phyloP scores from a whole-genome alignment of 1,284 basidiomycete genomes.

The Inonotus hispidus region DNA sequence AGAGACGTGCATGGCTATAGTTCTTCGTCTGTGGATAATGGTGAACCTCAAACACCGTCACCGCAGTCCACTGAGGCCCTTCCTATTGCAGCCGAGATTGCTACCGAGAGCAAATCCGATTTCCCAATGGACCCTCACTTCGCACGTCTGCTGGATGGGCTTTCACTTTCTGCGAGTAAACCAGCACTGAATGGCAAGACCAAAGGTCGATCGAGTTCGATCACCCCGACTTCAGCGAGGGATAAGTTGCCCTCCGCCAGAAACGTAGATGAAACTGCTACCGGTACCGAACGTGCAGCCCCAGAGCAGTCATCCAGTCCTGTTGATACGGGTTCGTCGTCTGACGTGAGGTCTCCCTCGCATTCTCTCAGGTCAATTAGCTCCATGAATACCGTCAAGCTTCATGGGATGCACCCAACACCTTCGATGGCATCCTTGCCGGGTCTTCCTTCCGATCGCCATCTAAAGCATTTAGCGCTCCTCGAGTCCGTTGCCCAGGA shows the following conservation, averaged over 20 bases:
- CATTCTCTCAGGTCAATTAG: neutral
- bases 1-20: conserved; percentile 50
- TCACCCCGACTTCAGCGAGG: conserved; percentile 11
- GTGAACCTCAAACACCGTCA: conserved; percentile 59
- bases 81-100: conserved; percentile 28
- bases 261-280: neutral
- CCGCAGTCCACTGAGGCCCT: conserved; percentile 41
- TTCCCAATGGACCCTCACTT: conserved; percentile 55
- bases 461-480: conserved; percentile 64
- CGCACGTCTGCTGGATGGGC: conserved; percentile 56
- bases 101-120: conserved; percentile 20
- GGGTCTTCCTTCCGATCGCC: conserved; percentile 46
- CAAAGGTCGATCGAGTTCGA: conserved; percentile 7
- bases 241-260: neutral
- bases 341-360: neutral
- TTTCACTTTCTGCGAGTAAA: conserved; percentile 52
- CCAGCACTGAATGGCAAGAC: neutral
- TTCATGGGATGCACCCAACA: conserved; percentile 33
- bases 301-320: neutral
- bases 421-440: conserved; percentile 64
- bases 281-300: neutral
- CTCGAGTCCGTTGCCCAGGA: conserved; percentile 71
- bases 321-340: neutral
- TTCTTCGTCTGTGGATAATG: conserved; percentile 59
- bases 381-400: conserved; percentile 10